Conservation (phyloP, 176 grass and related monocot species). For the Bonia amplexicaulis region DNA sequence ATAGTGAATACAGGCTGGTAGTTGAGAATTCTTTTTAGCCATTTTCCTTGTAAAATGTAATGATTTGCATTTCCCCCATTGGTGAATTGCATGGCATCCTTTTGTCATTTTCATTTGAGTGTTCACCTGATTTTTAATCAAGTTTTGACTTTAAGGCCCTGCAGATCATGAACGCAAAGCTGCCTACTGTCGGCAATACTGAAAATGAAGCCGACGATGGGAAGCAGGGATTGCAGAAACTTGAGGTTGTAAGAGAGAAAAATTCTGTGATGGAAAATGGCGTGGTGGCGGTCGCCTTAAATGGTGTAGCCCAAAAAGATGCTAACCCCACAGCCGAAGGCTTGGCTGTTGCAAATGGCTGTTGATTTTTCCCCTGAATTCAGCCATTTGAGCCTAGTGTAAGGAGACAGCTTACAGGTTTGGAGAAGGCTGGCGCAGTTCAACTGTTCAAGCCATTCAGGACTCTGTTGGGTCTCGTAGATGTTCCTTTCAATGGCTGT, state of each 20-base stretch:
- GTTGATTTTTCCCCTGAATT: neutral
- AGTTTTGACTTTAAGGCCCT: neutral
- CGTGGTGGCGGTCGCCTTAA: neutral
- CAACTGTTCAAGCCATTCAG: neutral
- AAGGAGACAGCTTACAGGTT: neutral
- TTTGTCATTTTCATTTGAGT: neutral
- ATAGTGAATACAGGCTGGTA: neutral
- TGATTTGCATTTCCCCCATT: neutral
- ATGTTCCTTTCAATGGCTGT: neutral
- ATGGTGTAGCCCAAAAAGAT: constrained; percentile 25
- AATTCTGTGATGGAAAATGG: constrained; percentile 25
- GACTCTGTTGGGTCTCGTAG: neutral
- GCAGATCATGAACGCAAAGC: neutral
- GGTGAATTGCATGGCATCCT: neutral
- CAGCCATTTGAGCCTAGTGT: neutral
- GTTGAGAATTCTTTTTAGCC: neutral
- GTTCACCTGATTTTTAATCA: neutral
- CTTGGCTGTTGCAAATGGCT: constrained; percentile 33
- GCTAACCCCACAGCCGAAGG: constrained; percentile 34
- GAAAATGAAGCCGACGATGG: constrained; percentile 5
- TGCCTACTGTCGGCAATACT: neutral
- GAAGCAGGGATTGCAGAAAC: constrained; percentile 1
- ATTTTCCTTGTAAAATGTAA: neutral
- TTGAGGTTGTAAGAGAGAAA: constrained; percentile 14
- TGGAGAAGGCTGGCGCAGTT: neutral